phyloP scores from a whole-genome alignment of 2,329 filamentous ascomycete genomes.

The Clonostachys chloroleuca region DNA sequence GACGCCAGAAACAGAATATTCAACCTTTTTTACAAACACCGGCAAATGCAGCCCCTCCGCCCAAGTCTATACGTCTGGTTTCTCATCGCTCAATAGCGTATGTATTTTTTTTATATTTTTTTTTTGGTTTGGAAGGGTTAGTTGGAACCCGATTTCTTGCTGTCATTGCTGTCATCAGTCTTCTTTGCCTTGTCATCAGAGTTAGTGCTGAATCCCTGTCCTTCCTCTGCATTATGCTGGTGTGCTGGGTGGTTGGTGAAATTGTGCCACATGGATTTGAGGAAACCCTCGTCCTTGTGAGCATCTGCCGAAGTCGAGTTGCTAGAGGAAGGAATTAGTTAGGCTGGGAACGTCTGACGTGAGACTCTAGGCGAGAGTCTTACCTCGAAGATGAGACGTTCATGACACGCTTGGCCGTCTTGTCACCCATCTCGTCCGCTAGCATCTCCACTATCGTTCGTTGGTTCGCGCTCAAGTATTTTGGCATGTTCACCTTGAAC shows the following conservation, averaged over 20 bases:
- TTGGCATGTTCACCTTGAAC: constrained; percentile 93
- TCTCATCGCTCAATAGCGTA: too few species aligned
- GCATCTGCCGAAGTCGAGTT: constrained; percentile 28
- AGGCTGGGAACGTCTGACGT: not conserved
- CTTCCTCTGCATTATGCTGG: constrained; percentile 26
- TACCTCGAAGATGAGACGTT: constrained; percentile 50
- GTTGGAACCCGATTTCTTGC: constrained; percentile 21
- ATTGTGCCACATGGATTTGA: constrained; percentile 91
- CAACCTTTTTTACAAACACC: constrained; percentile 27
- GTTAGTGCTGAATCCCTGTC: constrained; percentile 9
- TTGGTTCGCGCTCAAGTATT: constrained; percentile 88
- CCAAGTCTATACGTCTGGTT: constrained; percentile 10
- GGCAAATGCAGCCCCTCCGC: constrained; percentile 22
- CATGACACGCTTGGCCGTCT: constrained; percentile 89
- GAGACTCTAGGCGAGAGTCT: constrained; percentile 6
- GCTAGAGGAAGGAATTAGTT: not conserved
- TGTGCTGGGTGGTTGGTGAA: constrained; percentile 72
- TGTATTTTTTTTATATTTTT: too few species aligned
- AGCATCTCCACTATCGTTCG: constrained; percentile 92
- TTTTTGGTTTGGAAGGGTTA: constrained; percentile 6
- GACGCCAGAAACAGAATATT: constrained; percentile 20
- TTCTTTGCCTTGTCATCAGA: constrained; percentile 12
- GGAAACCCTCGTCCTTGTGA: constrained; percentile 81
- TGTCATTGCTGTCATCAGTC: constrained; percentile 17
- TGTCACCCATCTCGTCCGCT: constrained; percentile 92